Evolutionary conservation across 106 monocot species (phyloP).

Genomic region (Dendrobium officinale): DNA sequence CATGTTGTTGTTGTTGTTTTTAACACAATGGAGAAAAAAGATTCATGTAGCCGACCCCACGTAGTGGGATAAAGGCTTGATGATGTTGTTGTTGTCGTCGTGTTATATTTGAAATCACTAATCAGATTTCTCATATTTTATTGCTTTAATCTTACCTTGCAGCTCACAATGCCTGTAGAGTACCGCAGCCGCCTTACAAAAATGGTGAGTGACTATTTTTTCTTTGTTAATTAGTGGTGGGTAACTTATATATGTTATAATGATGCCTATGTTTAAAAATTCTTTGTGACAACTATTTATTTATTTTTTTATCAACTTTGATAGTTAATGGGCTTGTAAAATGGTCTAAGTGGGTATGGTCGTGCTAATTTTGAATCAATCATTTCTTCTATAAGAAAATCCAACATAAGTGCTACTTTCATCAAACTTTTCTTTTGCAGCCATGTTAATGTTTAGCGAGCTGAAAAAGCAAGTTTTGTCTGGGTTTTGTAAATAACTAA

Average conservation of each 20-base stretch:
- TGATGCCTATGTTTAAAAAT: neutral
- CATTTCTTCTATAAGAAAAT: neutral
- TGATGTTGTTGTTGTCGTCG: no score
- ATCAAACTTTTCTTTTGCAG: neutral
- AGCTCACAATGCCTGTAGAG: conserved; percentile 55
- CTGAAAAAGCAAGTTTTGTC: neutral
- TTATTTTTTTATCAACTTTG: neutral
- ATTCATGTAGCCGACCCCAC: no score
- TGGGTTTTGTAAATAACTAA: neutral
- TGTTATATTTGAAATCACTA: neutral
- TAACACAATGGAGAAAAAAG: no score
- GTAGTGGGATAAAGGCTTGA: no score
- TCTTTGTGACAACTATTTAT: neutral
- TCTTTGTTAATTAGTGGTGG: neutral
- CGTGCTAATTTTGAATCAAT: neutral
- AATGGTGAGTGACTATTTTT: conserved; percentile 32
- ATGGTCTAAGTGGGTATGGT: neutral
- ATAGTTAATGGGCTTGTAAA: neutral
- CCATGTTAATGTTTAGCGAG: neutral
- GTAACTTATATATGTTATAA: neutral
- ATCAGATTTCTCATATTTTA: neutral
- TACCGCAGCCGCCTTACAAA: conserved; percentile 52
- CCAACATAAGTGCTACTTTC: neutral
- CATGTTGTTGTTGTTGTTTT: no score
- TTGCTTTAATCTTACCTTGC: conserved; percentile 13